Evolutionary conservation across 768 basidiomycete genomes (phyloP).

Genomic region (Gloeostereum incarnatum): DNA sequence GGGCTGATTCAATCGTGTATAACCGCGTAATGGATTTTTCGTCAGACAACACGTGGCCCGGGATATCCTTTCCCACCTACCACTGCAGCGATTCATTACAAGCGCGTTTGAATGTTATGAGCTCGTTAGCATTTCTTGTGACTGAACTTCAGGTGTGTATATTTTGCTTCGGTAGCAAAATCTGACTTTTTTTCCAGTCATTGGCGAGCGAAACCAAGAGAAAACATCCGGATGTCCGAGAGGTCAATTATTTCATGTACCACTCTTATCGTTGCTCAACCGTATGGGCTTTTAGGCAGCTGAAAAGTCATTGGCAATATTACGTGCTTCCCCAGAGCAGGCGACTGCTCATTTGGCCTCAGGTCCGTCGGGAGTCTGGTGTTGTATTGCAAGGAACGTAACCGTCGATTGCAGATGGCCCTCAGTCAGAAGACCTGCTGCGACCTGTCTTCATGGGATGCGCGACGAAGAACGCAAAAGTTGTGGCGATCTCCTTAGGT

Average conservation of each 20-base stretch:
- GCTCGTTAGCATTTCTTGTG: conserved; percentile 59
- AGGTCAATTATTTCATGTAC: conserved; percentile 39
- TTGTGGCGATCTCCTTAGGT: conserved; percentile 85
- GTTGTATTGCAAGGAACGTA: conserved; percentile 2
- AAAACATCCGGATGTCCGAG: conserved; percentile 88
- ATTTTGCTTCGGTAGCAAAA: conserved; percentile 9
- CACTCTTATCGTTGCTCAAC: conserved; percentile 1
- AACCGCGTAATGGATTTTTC: no score
- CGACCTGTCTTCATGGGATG: conserved; percentile 92
- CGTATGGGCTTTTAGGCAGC: conserved; percentile 48
- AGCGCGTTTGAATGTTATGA: conserved; percentile 43
- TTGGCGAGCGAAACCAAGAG: conserved; percentile 82
- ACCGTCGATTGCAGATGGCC: conserved; percentile 40
- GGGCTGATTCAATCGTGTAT: no score
- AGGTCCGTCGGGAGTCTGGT: conserved; percentile 34
- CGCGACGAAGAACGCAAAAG: conserved; percentile 87
- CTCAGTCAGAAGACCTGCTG: conserved; percentile 73
- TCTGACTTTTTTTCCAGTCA: conserved; percentile 36
- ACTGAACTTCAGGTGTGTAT: conserved; percentile 60
- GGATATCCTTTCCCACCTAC: no score
- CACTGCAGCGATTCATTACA: no score
- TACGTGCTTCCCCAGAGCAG: conserved; percentile 77
- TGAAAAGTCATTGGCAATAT: conserved; percentile 76
- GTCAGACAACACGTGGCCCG: no score
- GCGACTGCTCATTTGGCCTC: conserved; percentile 64